Evolutionary conservation across 2,329 filamentous ascomycete genomes (phyloP).

Genomic region (Pseudovirgaria hyperparasitica): DNA sequence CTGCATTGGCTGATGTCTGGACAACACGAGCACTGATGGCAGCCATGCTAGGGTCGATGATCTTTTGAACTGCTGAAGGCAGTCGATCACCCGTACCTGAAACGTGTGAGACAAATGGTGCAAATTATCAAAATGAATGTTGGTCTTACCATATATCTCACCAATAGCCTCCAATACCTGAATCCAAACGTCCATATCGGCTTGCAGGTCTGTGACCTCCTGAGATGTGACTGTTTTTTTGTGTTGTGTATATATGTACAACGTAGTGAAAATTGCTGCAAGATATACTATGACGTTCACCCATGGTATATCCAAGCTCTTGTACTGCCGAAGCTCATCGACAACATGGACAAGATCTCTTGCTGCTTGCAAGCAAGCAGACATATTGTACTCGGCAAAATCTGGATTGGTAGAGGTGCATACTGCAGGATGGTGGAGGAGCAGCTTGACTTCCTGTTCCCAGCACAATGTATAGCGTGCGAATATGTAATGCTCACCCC

Average conservation of each 20-base stretch:
- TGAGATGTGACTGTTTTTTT: slow-evolving; percentile 45
- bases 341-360: slow-evolving; percentile 51
- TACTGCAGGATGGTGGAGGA: slow-evolving; percentile 41
- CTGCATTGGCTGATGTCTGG: slow-evolving; percentile 31
- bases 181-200: slow-evolving; percentile 59
- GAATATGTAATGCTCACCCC: slow-evolving; percentile 33
- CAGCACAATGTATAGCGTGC: slow-evolving; percentile 37
- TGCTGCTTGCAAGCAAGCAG: slow-evolving; percentile 52
- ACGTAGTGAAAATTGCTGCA: slow-evolving; percentile 57
- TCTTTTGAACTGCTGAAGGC: slow-evolving; percentile 33
- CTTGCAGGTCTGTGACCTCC: slow-evolving; percentile 47
- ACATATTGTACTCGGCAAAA: slow-evolving; percentile 41
- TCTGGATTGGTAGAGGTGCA: slow-evolving; percentile 42
- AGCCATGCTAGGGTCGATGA: slow-evolving; percentile 36
- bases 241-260: slow-evolving; percentile 58
- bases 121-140: slow-evolving; percentile 2
- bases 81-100: slow-evolving; percentile 36
- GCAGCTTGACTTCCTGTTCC: slow-evolving; percentile 35
- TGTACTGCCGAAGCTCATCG: slow-evolving; percentile 46
- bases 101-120: slow-evolving; percentile 2
- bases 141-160: slow-evolving; percentile 47
- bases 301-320: slow-evolving; percentile 67
- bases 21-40: slow-evolving; percentile 33
- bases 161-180: slow-evolving; percentile 55
- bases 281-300: slow-evolving; percentile 61